phyloP scores from a whole-genome alignment of 2,329 filamentous ascomycete genomes.

The Fusarium tanahbumbuense region DNA sequence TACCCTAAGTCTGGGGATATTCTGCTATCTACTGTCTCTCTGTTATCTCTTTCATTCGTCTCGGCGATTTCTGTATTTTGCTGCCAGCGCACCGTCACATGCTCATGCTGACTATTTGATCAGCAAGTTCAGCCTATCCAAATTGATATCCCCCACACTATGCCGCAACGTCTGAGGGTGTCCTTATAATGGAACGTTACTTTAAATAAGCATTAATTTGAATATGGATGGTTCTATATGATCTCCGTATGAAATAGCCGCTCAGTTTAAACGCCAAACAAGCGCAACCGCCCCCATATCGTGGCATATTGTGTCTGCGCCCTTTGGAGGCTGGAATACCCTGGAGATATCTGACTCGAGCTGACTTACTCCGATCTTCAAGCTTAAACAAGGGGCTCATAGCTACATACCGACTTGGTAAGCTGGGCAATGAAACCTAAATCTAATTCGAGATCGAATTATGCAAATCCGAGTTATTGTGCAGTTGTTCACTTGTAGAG shows the following conservation, averaged over 20 bases:
- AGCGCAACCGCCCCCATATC: slow-evolving; percentile 22
- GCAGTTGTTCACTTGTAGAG: neutral
- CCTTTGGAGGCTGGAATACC: slow-evolving; percentile 14
- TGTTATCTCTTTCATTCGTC: neutral
- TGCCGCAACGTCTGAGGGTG: neutral
- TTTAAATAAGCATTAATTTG: neutral
- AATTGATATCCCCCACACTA: neutral
- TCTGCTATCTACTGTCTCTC: neutral
- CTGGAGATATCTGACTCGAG: slow-evolving; percentile 10
- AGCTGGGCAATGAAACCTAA: neutral
- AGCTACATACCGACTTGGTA: neutral
- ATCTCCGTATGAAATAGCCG: slow-evolving; percentile 16
- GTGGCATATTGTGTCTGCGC: slow-evolving; percentile 12
- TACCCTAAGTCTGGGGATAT: neutral
- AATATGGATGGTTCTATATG: neutral
- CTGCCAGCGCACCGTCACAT: neutral
- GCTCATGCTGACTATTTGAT: slow-evolving; percentile 20
- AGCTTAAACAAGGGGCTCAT: slow-evolving; percentile 4
- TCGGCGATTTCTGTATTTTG: slow-evolving; percentile 2
- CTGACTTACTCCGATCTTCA: neutral
- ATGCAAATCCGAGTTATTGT: no score
- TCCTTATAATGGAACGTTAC: slow-evolving; percentile 15
- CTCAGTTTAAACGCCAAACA: slow-evolving; percentile 22
- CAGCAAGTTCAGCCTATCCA: slow-evolving; percentile 2
- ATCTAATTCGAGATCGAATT: neutral